Conservation (phyloP, 176 grass and related monocot genomes). For the Melocanna baccifera region DNA sequence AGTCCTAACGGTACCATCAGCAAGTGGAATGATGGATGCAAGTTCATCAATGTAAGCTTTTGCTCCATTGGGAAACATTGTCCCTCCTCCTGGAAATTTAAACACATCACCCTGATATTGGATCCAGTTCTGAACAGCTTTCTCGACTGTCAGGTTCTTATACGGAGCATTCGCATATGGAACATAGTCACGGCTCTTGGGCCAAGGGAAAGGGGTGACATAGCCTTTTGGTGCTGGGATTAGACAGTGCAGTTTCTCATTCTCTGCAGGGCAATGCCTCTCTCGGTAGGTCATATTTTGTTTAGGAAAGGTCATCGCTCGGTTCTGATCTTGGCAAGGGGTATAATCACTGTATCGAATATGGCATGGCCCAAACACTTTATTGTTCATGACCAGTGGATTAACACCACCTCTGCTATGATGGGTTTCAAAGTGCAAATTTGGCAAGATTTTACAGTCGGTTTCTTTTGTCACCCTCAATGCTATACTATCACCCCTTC, state of each 20-base stretch:
- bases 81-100: slow-evolving; percentile 74
- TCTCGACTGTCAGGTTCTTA: slow-evolving; percentile 62
- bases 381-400: slow-evolving; percentile 42
- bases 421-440: slow-evolving; percentile 84
- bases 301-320: slow-evolving; percentile 67
- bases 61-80: slow-evolving; percentile 73
- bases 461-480: slow-evolving; percentile 60
- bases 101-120: slow-evolving; percentile 69
- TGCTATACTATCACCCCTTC: slow-evolving; percentile 74
- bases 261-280: slow-evolving; percentile 65
- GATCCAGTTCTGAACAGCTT: slow-evolving; percentile 76
- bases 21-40: slow-evolving; percentile 63
- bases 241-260: slow-evolving; percentile 70
- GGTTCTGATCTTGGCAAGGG: slow-evolving; percentile 72
- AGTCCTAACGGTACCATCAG: slow-evolving; percentile 70
- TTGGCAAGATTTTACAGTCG: slow-evolving; percentile 64
- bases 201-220: slow-evolving; percentile 70
- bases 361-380: slow-evolving; percentile 63
- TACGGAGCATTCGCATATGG: slow-evolving; percentile 72
- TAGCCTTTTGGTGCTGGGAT: slow-evolving; percentile 81
- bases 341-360: slow-evolving; percentile 62
- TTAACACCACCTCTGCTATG: slow-evolving; percentile 46
- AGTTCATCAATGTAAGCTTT: slow-evolving; percentile 77
- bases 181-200: slow-evolving; percentile 80
- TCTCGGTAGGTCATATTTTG: slow-evolving; percentile 76